Conservation (phyloP, 1,284 basidiomycete species). For the Apiotrichum montevideense region DNA sequence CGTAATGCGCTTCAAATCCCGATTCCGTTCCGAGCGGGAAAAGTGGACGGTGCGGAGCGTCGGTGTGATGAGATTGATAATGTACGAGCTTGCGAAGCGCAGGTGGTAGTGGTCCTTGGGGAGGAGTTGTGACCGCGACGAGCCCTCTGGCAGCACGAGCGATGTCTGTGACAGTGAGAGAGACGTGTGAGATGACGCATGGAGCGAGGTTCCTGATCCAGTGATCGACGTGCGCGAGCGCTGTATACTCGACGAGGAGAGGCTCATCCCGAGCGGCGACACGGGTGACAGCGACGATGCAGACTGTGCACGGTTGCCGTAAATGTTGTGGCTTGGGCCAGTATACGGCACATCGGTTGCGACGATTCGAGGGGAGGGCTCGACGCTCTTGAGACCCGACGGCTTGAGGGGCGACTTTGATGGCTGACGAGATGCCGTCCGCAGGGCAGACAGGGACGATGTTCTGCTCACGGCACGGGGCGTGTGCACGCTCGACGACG, state of each 20-base stretch:
- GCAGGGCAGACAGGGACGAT: background rate
- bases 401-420: background rate
- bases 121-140: conserved; percentile 12
- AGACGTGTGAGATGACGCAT: conserved; percentile 7
- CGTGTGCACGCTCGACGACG: background rate
- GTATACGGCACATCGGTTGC: background rate
- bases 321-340: background rate
- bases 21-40: conserved; percentile 24
- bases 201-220: background rate
- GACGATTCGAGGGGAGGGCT: background rate
- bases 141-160: conserved; percentile 9
- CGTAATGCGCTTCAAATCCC: conserved; percentile 53
- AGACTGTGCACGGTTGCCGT: background rate
- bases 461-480: background rate
- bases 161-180: conserved; percentile 14
- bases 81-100: conserved; percentile 36
- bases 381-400: background rate
- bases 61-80: conserved; percentile 36
- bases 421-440: background rate
- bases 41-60: conserved; percentile 25
- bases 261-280: conserved; percentile 5
- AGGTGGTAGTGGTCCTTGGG: conserved; percentile 41
- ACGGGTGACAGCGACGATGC: conserved; percentile 1
- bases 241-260: conserved; percentile 3
- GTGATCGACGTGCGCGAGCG: conserved; percentile 5